Conservation (phyloP, 208 protist genomes). For the Phytomonas francai region DNA sequence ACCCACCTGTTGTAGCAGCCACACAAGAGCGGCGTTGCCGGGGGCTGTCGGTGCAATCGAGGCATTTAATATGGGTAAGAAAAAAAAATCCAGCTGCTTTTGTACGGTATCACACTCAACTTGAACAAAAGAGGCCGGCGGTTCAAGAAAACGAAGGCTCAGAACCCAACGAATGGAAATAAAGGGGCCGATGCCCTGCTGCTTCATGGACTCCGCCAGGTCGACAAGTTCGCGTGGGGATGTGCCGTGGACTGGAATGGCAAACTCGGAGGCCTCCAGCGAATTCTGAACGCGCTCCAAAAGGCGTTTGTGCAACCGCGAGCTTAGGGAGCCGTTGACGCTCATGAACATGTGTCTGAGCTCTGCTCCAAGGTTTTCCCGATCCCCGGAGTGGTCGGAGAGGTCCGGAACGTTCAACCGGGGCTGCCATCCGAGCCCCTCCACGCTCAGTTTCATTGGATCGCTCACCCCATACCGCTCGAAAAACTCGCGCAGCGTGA, state of each 20-base stretch:
- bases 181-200: slow-evolving; percentile 50
- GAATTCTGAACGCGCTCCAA: slow-evolving; percentile 48
- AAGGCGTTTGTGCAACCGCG: slow-evolving; percentile 40
- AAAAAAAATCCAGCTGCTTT: slow-evolving; percentile 95
- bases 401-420: slow-evolving; percentile 6
- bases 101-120: slow-evolving; percentile 79
- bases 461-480: slow-evolving; percentile 41
- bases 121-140: slow-evolving; percentile 27
- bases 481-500: slow-evolving; percentile 76
- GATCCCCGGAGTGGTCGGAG: slow-evolving; percentile 27
- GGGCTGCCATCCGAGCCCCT: slow-evolving; percentile 78
- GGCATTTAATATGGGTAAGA: slow-evolving; percentile 96
- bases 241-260: slow-evolving; percentile 71
- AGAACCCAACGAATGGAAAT: slow-evolving; percentile 92
- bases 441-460: slow-evolving; percentile 60
- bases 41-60: slow-evolving; percentile 75
- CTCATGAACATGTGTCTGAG: slow-evolving; percentile 75
- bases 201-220: slow-evolving; percentile 50
- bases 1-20: slow-evolving; percentile 81
- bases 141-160: slow-evolving; percentile 82
- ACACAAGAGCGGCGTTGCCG: slow-evolving; percentile 74
- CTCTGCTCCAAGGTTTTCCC: slow-evolving; percentile 49
- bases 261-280: slow-evolving; percentile 73
- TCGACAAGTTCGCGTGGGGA: slow-evolving; percentile 47
- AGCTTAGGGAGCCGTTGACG: slow-evolving; percentile 42